Evolutionary conservation across 192 early-diverging fungal species (phyloP).

Genomic region (Ambispora gerdemannii): DNA sequence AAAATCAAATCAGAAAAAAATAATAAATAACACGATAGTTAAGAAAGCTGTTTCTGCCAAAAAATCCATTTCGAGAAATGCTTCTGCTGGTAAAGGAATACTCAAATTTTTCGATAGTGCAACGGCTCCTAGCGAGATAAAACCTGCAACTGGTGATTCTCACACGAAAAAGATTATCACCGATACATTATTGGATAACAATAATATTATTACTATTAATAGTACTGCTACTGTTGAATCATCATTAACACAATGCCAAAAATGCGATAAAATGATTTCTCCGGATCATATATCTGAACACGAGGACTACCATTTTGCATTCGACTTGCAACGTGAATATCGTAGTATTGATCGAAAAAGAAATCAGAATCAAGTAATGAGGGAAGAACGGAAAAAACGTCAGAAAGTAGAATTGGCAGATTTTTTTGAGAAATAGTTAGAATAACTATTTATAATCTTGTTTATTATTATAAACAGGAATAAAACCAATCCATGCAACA

Average conservation of each 20-base stretch:
- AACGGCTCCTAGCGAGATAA: constrained; percentile 17
- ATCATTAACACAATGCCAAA: constrained; percentile 31
- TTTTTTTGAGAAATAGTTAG: no score
- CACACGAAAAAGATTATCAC: no score
- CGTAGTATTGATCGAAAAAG: not conserved
- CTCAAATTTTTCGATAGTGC: constrained; percentile 11
- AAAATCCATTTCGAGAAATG: constrained; percentile 18
- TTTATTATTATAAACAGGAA: no score
- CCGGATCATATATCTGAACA: constrained; percentile 41
- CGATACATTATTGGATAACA: no score
- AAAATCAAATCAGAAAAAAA: no score
- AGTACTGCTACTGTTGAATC: not conserved
- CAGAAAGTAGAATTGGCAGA: no score
- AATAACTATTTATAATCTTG: no score
- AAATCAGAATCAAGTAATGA: no score
- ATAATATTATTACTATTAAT: not conserved
- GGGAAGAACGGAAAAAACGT: no score
- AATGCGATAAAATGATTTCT: constrained; percentile 32
- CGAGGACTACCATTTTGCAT: constrained; percentile 55
- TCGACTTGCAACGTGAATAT: constrained; percentile 39
- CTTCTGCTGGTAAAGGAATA: constrained; percentile 21
- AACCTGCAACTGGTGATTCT: no score
- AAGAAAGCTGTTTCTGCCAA: not conserved
- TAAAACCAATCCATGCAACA: no score
- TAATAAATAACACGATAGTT: no score